Base-by-base conservation (phyloP, 441 rosid genomes). In the Sinapis alba region DNA sequence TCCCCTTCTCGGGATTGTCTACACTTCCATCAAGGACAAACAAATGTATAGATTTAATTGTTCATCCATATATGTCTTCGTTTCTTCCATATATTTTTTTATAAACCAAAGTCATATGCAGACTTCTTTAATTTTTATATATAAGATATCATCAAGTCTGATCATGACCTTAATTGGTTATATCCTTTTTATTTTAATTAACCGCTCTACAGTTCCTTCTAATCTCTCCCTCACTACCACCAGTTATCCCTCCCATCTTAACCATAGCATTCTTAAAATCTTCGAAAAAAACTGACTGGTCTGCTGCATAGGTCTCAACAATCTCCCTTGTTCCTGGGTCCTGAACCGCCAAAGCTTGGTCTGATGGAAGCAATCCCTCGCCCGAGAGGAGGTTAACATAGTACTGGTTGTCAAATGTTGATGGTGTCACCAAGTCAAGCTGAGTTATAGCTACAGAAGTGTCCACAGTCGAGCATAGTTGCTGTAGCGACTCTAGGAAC, bases 321-420 rank as follows among this genome's bases (percentile, higher is more conserved):
- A 87, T 84, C 18, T 28, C 68, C 1, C 89, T 83, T 0, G 97
- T 83, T 5, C 65, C 74, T 19, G 84, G 88, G 27, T 84, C 79
- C 2, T 84, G 80, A 4, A 80, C 78, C 2, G 84, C 82, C 0
- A 92, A 88, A 45, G 85, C 81, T 82, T 89, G 97, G 77, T 92
- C 97, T 0, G 96, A 90, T 5, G 87, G 89, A 59, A 92, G 96
- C 82, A 89, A 77, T 15, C 99, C 98, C 53, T 92, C 85, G 0
- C 92, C 92, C 0, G 93, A 89, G 67, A 92, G 75, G 54, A 94
- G 94, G 75, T 94, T 94, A 28, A 88, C 65, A 18, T 78, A 89
- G 84, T 94, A 92, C 69, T 88, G 98, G 68, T 89, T 94, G 75
- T 94, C 97, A 9, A 94, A 94, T 0, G 91, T 90, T 5, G 87